Evolutionary conservation across 1,284 basidiomycete genomes (phyloP).

Genomic region (Schizophyllum commune): DNA sequence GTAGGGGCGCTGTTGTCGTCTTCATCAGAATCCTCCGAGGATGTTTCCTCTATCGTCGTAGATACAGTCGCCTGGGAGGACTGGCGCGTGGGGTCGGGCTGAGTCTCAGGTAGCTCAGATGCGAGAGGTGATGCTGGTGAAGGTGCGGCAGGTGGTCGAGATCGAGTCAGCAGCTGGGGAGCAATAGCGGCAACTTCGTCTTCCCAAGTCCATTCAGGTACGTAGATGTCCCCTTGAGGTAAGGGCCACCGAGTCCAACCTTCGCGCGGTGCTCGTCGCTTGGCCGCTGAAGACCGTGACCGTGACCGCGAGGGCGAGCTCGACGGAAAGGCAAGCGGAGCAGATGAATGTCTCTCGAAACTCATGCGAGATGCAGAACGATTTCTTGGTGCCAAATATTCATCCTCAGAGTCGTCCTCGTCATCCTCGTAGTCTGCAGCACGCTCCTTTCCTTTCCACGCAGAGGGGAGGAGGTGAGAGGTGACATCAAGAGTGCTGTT

Average conservation of each 20-base stretch:
- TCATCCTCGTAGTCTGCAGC: neutral
- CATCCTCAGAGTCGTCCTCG: neutral
- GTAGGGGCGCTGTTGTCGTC: no score
- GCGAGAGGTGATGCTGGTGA: no score
- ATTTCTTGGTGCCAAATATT: neutral
- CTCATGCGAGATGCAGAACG: neutral
- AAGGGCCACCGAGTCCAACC: conserved; percentile 65
- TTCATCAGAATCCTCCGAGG: no score
- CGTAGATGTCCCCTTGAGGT: conserved; percentile 42
- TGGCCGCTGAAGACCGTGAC: conserved; percentile 3
- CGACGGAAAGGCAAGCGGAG: neutral
- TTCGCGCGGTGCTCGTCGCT: conserved; percentile 24
- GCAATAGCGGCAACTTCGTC: conserved; percentile 48
- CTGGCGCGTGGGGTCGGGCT: no score
- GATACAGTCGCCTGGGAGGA: no score
- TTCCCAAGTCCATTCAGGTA: conserved; percentile 51
- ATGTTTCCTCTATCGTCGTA: no score
- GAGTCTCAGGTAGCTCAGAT: no score
- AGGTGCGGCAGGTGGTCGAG: no score
- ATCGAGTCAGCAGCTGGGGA: conserved; percentile 9
- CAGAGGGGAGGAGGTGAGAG: conserved; percentile 29
- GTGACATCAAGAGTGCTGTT: conserved; percentile 46
- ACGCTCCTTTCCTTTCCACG: conserved; percentile 7
- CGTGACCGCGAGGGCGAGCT: neutral
- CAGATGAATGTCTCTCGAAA: neutral